phyloP scores from a whole-genome alignment of 2,329 filamentous ascomycete species.

The Sclerotiophoma versabilis region DNA sequence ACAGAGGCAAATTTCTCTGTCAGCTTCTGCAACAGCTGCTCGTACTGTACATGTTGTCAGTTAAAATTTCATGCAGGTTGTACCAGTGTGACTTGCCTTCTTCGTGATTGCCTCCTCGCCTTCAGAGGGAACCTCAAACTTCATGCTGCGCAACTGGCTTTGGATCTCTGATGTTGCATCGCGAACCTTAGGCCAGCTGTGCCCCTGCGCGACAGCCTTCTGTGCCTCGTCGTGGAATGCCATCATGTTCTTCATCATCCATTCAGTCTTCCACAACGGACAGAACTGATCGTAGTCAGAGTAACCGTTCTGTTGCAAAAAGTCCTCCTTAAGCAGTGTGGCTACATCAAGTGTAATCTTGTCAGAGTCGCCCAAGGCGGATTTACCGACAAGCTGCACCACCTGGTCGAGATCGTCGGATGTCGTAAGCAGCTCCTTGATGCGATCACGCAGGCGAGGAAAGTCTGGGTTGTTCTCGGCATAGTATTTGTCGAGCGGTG shows the following conservation, averaged over 20 bases:
- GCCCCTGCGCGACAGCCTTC: slow-evolving; percentile 90
- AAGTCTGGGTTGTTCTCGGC: slow-evolving; percentile 94
- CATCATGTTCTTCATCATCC: slow-evolving; percentile 99
- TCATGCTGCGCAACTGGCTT: slow-evolving; percentile 84
- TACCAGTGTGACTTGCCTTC: slow-evolving; percentile 67
- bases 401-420: slow-evolving; percentile 98
- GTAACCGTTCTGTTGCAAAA: slow-evolving; percentile 99
- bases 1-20: slow-evolving; percentile 97
- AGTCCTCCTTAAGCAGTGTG: slow-evolving; percentile 94
- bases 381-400: slow-evolving; percentile 97
- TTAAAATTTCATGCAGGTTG: not conserved
- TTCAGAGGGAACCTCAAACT: slow-evolving; percentile 92
- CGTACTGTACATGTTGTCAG: slow-evolving; percentile 72
- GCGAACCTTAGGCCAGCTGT: slow-evolving; percentile 90
- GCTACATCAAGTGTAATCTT: slow-evolving; percentile 98
- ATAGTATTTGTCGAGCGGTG: slow-evolving; percentile 88
- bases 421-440: slow-evolving; percentile 91
- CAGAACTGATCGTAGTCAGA: slow-evolving; percentile 99
- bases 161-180: slow-evolving; percentile 90
- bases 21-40: slow-evolving; percentile 89
- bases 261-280: slow-evolving; percentile 98
- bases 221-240: slow-evolving; percentile 97
- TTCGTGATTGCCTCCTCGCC: slow-evolving; percentile 80
- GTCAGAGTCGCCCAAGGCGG: slow-evolving; percentile 91
- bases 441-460: slow-evolving; percentile 87